Evolutionary conservation across 306 rosid species (phyloP).

Genomic region (Quercus engelmannii): DNA sequence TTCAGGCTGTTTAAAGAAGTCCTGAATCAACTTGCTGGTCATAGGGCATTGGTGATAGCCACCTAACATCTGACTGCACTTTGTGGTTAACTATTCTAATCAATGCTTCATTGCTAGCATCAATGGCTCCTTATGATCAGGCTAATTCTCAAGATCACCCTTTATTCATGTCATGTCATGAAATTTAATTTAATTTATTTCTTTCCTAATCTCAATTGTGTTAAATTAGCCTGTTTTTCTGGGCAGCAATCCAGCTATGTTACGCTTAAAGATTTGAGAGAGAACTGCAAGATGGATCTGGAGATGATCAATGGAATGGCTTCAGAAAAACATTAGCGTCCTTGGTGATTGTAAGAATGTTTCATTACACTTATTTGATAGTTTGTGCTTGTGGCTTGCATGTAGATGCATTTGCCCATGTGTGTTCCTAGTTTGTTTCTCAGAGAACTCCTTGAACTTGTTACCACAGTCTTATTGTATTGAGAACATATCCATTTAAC

Average conservation of each 20-base stretch:
- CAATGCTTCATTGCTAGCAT: neutral
- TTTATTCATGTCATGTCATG: neutral
- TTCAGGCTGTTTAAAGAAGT: neutral
- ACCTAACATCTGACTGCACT: neutral
- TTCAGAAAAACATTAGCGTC: conserved; percentile 40
- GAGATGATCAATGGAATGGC: conserved; percentile 44
- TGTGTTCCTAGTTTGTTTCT: conserved; percentile 2
- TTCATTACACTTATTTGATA: conserved; percentile 5
- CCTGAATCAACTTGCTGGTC: neutral
- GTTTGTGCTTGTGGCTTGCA: conserved; percentile 1
- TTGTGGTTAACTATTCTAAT: neutral
- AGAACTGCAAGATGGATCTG: conserved; percentile 71
- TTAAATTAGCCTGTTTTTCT: conserved; percentile 9
- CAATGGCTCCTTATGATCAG: neutral
- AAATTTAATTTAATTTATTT: neutral
- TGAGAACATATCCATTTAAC: conserved; percentile 7
- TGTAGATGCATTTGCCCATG: neutral
- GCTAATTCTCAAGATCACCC: neutral
- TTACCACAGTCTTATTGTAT: neutral
- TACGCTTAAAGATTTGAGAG: conserved; percentile 62
- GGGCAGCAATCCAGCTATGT: conserved; percentile 64
- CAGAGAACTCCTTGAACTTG: neutral
- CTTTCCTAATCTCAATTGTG: neutral
- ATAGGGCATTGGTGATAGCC: neutral
- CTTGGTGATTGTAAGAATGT: conserved; percentile 35